Evolutionary conservation across 208 protist genomes (phyloP).

Genomic region (Phytomonas sp.): DNA sequence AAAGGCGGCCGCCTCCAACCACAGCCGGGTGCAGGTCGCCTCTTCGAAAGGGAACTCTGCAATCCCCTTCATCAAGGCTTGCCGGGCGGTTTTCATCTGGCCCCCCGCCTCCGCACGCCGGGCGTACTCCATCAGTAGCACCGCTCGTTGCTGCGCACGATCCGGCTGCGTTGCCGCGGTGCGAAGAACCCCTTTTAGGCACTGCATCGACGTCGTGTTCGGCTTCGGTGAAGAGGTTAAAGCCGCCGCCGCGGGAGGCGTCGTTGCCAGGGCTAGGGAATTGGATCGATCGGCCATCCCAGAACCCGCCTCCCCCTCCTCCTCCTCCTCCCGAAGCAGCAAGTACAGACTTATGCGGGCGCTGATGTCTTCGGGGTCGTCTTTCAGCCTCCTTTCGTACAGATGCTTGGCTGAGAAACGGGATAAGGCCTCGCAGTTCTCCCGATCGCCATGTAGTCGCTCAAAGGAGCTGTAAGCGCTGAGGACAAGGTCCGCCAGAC

Average conservation of each 20-base stretch:
- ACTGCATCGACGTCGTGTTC: slow-evolving; percentile 10
- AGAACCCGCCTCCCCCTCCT: slow-evolving; percentile 7
- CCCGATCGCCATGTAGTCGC: slow-evolving; percentile 32
- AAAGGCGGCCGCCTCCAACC: slow-evolving; percentile 65
- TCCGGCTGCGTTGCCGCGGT: slow-evolving; percentile 24
- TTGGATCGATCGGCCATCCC: neutral
- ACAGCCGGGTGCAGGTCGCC: slow-evolving; percentile 59
- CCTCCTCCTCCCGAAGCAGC: slow-evolving; percentile 35
- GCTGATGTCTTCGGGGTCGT: slow-evolving; percentile 51
- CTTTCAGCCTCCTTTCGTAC: slow-evolving; percentile 46
- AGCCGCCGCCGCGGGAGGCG: neutral
- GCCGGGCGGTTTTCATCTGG: slow-evolving; percentile 30
- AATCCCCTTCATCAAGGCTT: slow-evolving; percentile 45
- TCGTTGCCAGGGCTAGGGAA: neutral
- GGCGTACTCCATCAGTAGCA: slow-evolving; percentile 70
- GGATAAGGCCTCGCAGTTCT: slow-evolving; percentile 24
- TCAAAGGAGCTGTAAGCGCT: slow-evolving; percentile 63
- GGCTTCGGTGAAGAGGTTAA: neutral
- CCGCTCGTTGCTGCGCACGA: slow-evolving; percentile 51
- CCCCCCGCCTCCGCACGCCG: slow-evolving; percentile 22
- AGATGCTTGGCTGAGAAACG: slow-evolving; percentile 39
- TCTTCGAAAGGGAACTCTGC: slow-evolving; percentile 60
- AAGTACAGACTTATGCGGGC: slow-evolving; percentile 67
- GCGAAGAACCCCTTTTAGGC: slow-evolving; percentile 13
- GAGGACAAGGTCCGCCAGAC: slow-evolving; percentile 39